A percentile compares a stretch with the other conserved stretches of the same genome.
These are phyloP conservation scores for Trypanosomatidae sp. DNA, from an alignment of 208 protist species.

Conservation along the genomic window DNA sequence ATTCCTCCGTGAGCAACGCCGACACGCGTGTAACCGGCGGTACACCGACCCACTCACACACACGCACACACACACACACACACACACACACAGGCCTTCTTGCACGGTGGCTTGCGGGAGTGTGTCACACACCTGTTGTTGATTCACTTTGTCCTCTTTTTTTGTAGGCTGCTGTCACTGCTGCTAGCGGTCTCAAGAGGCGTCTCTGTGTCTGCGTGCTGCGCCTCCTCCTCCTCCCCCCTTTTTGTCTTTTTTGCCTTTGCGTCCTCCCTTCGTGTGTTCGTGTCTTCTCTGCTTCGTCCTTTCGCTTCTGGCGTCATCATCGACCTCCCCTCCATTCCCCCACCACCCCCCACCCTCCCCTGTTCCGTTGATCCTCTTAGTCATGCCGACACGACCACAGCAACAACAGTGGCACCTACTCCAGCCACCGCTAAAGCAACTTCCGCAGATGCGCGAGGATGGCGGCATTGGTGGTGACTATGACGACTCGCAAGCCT, in stretches of 20 bases:
- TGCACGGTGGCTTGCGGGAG: neutral
- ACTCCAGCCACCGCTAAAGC: conserved; percentile 10
- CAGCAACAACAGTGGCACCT: conserved; percentile 6
- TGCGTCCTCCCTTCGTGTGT: neutral
- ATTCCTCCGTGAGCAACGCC: neutral
- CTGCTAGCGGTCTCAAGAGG: too few species aligned
- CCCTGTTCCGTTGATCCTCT: neutral
- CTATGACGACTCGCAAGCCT: neutral
- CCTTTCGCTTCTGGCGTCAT: neutral
- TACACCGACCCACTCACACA: neutral
- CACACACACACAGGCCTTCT: neutral
- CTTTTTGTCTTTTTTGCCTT: neutral
- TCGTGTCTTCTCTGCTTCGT: conserved; percentile 1
- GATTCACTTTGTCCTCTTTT: conserved; percentile 3
- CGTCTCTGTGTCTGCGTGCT: conserved; percentile 3
- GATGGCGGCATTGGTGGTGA: neutral
- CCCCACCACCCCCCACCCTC: neutral
- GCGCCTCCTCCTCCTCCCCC: neutral
- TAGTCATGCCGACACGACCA: neutral
- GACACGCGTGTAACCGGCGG: neutral
- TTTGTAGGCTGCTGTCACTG: neutral
- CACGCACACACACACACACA: neutral
- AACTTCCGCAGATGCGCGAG: conserved; percentile 12
- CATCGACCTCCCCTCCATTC: neutral
- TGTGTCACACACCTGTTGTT: neutral